phyloP scores from a whole-genome alignment of 1,284 basidiomycete species.

The Phenoliferia sp. region DNA sequence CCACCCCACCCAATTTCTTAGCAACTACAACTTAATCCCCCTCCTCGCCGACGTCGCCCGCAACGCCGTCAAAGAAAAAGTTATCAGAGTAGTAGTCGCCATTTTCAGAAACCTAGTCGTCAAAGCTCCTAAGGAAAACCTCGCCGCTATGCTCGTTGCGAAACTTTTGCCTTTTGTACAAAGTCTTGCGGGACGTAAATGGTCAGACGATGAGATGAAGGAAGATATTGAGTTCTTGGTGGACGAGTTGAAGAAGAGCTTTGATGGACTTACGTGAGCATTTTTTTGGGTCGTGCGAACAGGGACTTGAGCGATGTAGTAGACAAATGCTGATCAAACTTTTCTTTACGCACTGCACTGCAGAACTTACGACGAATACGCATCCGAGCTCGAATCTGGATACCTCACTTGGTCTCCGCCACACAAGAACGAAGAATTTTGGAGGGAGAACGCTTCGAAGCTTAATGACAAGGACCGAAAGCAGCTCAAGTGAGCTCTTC shows the following conservation, averaged over 20 bases:
- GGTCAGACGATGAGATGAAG: slow-evolving; percentile 84
- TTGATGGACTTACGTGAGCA: slow-evolving; percentile 80
- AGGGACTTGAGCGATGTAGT: neutral
- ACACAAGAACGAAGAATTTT: slow-evolving; percentile 94
- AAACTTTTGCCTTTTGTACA: slow-evolving; percentile 76
- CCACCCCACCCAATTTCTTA: too few relatives aligned
- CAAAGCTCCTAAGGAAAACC: slow-evolving; percentile 73
- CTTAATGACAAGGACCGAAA: slow-evolving; percentile 75
- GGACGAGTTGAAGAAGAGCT: slow-evolving; percentile 71
- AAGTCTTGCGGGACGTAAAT: slow-evolving; percentile 74
- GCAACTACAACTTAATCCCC: slow-evolving; percentile 85
- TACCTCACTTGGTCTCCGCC: slow-evolving; percentile 89
- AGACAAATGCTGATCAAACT: neutral
- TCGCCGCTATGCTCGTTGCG: slow-evolving; percentile 86
- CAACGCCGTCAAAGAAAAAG: slow-evolving; percentile 92
- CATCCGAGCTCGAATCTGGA: slow-evolving; percentile 81
- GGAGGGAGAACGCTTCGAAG: slow-evolving; percentile 87
- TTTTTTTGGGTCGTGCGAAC: too few relatives aligned
- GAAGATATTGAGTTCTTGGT: slow-evolving; percentile 84
- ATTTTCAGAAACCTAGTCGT: slow-evolving; percentile 87
- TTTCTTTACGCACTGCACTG: neutral
- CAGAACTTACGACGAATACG: slow-evolving; percentile 94
- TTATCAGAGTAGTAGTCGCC: slow-evolving; percentile 88
- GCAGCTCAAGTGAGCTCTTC: slow-evolving; percentile 62
- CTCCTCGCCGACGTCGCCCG: slow-evolving; percentile 80